A percentile compares a stretch with the other conserved stretches of the same genome.
Evolutionary conservation across 805 yeast genomes (phyloP).

Genomic region (Myxozyma neotropica): DNA sequence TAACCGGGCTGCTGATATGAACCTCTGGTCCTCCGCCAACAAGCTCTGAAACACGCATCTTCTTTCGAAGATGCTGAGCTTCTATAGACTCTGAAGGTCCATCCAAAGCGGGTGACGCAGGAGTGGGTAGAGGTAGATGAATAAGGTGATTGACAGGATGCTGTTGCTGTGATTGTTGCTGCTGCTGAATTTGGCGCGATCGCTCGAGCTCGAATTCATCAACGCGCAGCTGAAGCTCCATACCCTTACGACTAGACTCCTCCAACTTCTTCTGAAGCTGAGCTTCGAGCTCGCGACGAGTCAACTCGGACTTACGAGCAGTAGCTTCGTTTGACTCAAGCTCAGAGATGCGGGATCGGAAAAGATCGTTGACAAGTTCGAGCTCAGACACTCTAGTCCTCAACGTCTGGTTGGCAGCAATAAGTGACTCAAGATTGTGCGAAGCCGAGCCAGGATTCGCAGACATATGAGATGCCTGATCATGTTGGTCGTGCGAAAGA

Average conservation of each 20-base stretch:
- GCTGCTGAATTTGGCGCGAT: slow-evolving; percentile 14
- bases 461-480: slow-evolving; percentile 4
- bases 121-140: slow-evolving; percentile 27
- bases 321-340: slow-evolving; percentile 56
- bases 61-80: slow-evolving; percentile 25
- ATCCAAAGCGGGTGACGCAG: slow-evolving; percentile 30
- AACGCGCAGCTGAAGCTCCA: slow-evolving; percentile 28
- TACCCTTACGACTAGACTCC: slow-evolving; percentile 24
- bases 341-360: slow-evolving; percentile 79
- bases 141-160: slow-evolving; percentile 7
- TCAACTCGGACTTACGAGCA: slow-evolving; percentile 41
- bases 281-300: slow-evolving; percentile 49
- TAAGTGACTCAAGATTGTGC: slow-evolving; percentile 28
- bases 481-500: neutral
- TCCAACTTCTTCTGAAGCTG: slow-evolving; percentile 44
- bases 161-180: slow-evolving; percentile 21
- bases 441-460: neutral
- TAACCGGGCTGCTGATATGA: slow-evolving; percentile 1
- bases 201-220: slow-evolving; percentile 30
- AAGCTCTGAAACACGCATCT: slow-evolving; percentile 28
- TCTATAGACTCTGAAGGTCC: slow-evolving; percentile 6
- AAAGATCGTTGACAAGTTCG: slow-evolving; percentile 86
- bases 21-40: slow-evolving; percentile 13
- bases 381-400: slow-evolving; percentile 82
- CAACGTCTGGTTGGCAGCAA: slow-evolving; percentile 48